These are phyloP conservation scores for Aspergillus cejpii DNA, from an alignment of 2,329 filamentous ascomycete species.

Conservation along the genomic window DNA sequence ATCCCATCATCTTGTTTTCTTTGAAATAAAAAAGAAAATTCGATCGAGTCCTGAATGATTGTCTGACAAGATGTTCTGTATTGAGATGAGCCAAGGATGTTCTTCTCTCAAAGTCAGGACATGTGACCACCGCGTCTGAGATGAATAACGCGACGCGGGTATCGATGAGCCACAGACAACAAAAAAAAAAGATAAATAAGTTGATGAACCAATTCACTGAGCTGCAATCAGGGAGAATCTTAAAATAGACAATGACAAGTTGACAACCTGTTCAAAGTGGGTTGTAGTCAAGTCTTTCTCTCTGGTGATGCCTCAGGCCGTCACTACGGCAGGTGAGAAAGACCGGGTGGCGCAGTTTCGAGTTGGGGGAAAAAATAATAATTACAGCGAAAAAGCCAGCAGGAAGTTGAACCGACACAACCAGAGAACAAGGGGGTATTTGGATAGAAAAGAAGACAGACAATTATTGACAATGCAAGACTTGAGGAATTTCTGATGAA, in stretches of 20 bases:
- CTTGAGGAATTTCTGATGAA: not conserved
- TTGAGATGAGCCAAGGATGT: not conserved
- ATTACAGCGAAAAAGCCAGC: constrained; percentile 4
- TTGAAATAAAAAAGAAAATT: too few species aligned
- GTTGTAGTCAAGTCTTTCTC: not conserved
- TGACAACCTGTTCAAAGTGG: not conserved
- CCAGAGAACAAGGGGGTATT: constrained; percentile 1
- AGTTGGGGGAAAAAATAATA: constrained; percentile 1
- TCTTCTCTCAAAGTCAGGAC: not conserved
- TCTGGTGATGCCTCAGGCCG: constrained; percentile 5
- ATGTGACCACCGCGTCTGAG: constrained; percentile 13
- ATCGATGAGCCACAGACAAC: not conserved
- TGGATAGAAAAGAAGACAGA: not conserved
- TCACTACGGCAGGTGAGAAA: constrained; percentile 7
- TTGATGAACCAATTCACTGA: not conserved
- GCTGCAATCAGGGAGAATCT: not conserved
- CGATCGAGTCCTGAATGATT: not conserved
- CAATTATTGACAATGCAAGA: constrained; percentile 9
- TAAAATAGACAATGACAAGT: too few species aligned
- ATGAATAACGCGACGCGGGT: constrained; percentile 1
- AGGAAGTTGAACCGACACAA: not conserved
- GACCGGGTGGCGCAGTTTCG: constrained; percentile 9
- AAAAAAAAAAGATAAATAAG: not conserved
- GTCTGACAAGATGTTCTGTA: not conserved
- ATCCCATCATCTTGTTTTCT: constrained; percentile 31